Conservation (phyloP, 768 basidiomycete species). For the Phylloporus sp. region DNA sequence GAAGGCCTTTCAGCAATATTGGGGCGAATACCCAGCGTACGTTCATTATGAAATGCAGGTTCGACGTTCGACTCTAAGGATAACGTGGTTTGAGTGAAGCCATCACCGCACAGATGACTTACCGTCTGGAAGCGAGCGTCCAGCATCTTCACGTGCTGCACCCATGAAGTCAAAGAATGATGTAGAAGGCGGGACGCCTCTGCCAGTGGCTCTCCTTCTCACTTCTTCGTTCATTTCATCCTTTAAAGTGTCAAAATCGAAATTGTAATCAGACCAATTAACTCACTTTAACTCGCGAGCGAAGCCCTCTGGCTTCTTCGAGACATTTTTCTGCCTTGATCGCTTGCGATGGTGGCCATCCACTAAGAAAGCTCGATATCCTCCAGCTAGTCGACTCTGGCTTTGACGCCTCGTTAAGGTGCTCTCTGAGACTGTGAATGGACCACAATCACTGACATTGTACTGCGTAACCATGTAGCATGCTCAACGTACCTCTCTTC, state of each 20-base stretch:
- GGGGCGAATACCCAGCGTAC: neutral
- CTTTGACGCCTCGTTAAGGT: neutral
- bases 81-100: neutral
- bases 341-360: slow-evolving; percentile 3
- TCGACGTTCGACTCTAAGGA: neutral
- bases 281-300: slow-evolving; percentile 4
- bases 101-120: neutral
- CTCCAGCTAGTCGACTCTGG: neutral
- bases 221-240: neutral
- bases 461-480: neutral
- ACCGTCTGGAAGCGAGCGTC: neutral
- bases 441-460: neutral
- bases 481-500: slow-evolving; percentile 2
- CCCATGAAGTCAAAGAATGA: neutral
- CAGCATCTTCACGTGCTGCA: neutral
- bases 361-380: neutral
- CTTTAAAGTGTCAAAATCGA: neutral
- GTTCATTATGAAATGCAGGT: neutral
- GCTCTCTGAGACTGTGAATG: slow-evolving; percentile 7
- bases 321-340: neutral
- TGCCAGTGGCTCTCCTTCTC: slow-evolving; percentile 1
- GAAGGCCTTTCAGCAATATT: neutral
- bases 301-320: slow-evolving; percentile 4
- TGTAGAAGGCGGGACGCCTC: neutral
- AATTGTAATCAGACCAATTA: neutral